These are phyloP conservation scores for Penicillium hesseltinei DNA, from an alignment of 2,329 filamentous ascomycete species.

Conservation along the genomic window DNA sequence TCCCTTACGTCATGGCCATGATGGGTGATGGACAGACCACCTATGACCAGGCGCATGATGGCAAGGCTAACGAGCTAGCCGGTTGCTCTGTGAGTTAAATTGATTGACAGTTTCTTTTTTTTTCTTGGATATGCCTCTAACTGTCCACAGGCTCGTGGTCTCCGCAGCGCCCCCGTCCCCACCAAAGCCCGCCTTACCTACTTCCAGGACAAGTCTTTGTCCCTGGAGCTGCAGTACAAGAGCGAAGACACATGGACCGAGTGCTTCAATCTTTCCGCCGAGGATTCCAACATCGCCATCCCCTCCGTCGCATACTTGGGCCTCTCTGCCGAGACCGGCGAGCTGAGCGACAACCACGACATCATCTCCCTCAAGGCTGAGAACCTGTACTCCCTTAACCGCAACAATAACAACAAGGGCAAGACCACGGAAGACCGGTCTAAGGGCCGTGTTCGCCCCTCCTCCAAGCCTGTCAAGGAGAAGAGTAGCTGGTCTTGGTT, in stretches of 20 bases:
- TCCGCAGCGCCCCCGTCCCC: conserved; percentile 74
- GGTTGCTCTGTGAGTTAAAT: conserved; percentile 71
- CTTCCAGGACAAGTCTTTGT: conserved; percentile 91
- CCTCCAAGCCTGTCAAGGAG: conserved; percentile 23
- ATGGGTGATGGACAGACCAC: conserved; percentile 81
- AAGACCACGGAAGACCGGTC: conserved; percentile 25
- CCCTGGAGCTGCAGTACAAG: conserved; percentile 93
- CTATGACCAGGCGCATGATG: conserved; percentile 93
- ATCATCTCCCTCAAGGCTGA: conserved; percentile 82
- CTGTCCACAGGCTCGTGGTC: conserved; percentile 65
- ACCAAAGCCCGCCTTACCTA: conserved; percentile 89
- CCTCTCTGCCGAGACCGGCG: conserved; percentile 77
- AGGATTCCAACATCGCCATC: conserved; percentile 68
- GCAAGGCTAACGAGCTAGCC: conserved; percentile 87
- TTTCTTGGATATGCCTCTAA: not conserved
- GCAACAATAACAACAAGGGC: conserved; percentile 42
- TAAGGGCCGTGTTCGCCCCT: conserved; percentile 20
- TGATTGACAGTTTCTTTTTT: not conserved
- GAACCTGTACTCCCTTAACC: conserved; percentile 67
- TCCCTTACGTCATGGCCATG: conserved; percentile 99
- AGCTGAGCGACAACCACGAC: conserved; percentile 96
- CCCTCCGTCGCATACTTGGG: conserved; percentile 68
- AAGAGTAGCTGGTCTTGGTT: conserved; percentile 64
- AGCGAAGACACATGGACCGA: conserved; percentile 79
- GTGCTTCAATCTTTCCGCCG: conserved; percentile 72